phyloP scores from a whole-genome alignment of 306 rosid genomes.

The Cucurbita moschata region DNA sequence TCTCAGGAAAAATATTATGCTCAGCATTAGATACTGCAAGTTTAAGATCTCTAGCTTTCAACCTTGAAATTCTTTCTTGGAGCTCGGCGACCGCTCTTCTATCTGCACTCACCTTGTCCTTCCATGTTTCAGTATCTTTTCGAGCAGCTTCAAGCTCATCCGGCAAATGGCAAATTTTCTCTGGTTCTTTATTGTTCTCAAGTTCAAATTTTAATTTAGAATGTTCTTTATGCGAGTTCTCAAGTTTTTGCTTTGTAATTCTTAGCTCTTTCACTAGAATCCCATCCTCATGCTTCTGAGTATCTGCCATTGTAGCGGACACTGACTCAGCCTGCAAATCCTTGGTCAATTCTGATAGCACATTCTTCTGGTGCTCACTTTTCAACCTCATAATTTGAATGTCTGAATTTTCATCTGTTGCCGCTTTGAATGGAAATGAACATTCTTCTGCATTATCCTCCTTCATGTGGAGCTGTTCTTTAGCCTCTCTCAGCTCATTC shows the following conservation, averaged over 20 bases:
- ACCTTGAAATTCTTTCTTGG: slow-evolving; percentile 53
- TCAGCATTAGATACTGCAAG: slow-evolving; percentile 82
- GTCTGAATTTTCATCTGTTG: slow-evolving; percentile 29
- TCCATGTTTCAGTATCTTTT: slow-evolving; percentile 49
- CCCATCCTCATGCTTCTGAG: not conserved
- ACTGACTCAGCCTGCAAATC: not conserved
- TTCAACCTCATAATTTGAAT: slow-evolving; percentile 36
- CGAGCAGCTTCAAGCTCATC: slow-evolving; percentile 47
- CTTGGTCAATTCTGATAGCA: slow-evolving; percentile 10
- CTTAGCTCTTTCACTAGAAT: slow-evolving; percentile 38
- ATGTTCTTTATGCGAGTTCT: slow-evolving; percentile 41
- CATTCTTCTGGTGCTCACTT: slow-evolving; percentile 29
- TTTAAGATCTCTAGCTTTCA: slow-evolving; percentile 71
- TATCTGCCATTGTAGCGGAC: no score
- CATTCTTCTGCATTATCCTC: slow-evolving; percentile 35
- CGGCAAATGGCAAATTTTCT: slow-evolving; percentile 35
- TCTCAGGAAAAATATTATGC: slow-evolving; percentile 89
- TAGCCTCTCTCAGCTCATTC: slow-evolving; percentile 62
- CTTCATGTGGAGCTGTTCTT: slow-evolving; percentile 53
- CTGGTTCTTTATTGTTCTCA: slow-evolving; percentile 39
- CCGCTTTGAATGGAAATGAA: slow-evolving; percentile 24
- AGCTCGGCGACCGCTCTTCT: slow-evolving; percentile 65
- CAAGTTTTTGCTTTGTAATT: slow-evolving; percentile 38
- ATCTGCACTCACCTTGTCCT: slow-evolving; percentile 53
- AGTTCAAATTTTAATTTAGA: slow-evolving; percentile 37